These are phyloP conservation scores for Cryphonectria radicalis DNA, from an alignment of 2,329 filamentous ascomycete species.

Conservation along the genomic window DNA sequence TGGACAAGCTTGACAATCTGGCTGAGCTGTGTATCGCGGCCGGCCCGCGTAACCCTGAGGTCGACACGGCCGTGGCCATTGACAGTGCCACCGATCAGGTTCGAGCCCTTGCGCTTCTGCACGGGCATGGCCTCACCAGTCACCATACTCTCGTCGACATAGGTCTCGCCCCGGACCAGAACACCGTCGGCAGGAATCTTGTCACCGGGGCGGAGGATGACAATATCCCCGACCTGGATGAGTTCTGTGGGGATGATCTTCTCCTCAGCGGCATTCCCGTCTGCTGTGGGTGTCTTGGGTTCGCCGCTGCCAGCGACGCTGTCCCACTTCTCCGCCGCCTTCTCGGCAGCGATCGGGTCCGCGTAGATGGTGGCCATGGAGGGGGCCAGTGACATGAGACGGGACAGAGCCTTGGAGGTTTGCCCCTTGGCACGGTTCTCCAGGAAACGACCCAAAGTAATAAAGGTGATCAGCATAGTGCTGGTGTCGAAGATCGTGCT, in stretches of 20 bases:
- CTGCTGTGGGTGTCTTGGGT: slow-evolving; percentile 48
- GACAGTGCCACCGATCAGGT: slow-evolving; percentile 90
- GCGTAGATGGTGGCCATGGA: slow-evolving; percentile 97
- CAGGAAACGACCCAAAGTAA: slow-evolving; percentile 85
- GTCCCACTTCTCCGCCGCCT: slow-evolving; percentile 81
- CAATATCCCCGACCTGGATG: slow-evolving; percentile 90
- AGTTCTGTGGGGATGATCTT: slow-evolving; percentile 90
- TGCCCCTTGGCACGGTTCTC: slow-evolving; percentile 96
- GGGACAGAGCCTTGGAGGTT: slow-evolving; percentile 90
- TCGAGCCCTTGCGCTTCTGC: slow-evolving; percentile 78
- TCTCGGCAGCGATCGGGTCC: slow-evolving; percentile 91
- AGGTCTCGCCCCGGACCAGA: slow-evolving; percentile 87
- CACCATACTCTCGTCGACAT: slow-evolving; percentile 97
- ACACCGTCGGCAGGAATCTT: slow-evolving; percentile 94
- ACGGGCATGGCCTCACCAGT: slow-evolving; percentile 97
- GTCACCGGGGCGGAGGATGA: slow-evolving; percentile 90
- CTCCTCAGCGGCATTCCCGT: slow-evolving; percentile 74
- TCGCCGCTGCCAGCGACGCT: slow-evolving; percentile 46
- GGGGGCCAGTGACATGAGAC: slow-evolving; percentile 92
- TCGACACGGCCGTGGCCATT: slow-evolving; percentile 92
- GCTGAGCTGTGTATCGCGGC: slow-evolving; percentile 93
- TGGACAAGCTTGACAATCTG: slow-evolving; percentile 99
- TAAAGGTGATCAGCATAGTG: slow-evolving; percentile 97
- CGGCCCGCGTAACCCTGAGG: slow-evolving; percentile 88
- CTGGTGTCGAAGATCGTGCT: slow-evolving; percentile 96